Percentiles rank a stretch among this genome's conserved stretches.
These are phyloP conservation scores for Murraya paniculata DNA, from an alignment of 345 rosid species.

Conservation along the genomic window DNA sequence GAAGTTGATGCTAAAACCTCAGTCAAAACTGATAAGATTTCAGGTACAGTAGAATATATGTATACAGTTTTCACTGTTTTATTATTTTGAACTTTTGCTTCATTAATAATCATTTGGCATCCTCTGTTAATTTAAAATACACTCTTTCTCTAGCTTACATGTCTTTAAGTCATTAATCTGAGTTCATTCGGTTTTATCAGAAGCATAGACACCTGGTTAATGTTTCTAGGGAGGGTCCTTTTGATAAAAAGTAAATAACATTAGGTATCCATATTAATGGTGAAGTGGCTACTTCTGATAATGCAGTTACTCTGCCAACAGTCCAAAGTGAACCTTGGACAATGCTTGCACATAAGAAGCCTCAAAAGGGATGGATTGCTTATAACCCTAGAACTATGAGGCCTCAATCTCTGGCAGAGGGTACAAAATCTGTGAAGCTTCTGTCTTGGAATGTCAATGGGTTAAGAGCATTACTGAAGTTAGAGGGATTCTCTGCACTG, in stretches of 20 bases:
- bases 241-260: constrained; percentile 31
- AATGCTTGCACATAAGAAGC: constrained; percentile 85
- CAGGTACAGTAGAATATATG: constrained; percentile 26
- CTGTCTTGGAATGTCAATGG: constrained; percentile 99
- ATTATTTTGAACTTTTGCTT: not conserved
- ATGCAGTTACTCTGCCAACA: constrained; percentile 16
- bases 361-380: constrained; percentile 75
- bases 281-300: constrained; percentile 24
- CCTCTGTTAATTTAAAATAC: not conserved
- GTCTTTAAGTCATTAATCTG: constrained; percentile 2
- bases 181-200: not conserved
- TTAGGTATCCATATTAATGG: constrained; percentile 19
- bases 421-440: constrained; percentile 52
- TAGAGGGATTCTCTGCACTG: constrained; percentile 64
- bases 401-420: constrained; percentile 48
- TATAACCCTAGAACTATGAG: constrained; percentile 86
- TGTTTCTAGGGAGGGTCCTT: constrained; percentile 33
- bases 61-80: not conserved
- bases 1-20: constrained; percentile 25
- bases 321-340: constrained; percentile 80
- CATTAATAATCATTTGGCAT: not conserved
- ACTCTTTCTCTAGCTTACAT: not conserved
- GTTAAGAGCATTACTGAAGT: constrained; percentile 72
- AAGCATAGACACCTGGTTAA: not conserved
- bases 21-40: constrained; percentile 28